These are phyloP conservation scores for Mercurialis annua DNA, from an alignment of 345 rosid species.

Conservation along the genomic window DNA sequence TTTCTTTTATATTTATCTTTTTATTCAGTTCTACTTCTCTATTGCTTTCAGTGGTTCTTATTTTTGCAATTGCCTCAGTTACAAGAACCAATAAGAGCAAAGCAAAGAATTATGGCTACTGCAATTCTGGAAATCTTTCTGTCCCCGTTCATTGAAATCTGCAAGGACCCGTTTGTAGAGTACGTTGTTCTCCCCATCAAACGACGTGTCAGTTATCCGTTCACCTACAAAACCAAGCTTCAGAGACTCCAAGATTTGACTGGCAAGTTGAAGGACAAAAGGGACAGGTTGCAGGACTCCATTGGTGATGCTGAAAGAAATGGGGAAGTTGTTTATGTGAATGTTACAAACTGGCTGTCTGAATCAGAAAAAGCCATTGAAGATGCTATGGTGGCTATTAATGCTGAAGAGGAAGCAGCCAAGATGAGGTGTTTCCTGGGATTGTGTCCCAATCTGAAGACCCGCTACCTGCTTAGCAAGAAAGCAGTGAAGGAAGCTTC, in stretches of 20 bases:
- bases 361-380: background rate
- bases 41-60: too few relatives aligned
- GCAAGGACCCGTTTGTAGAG: too few relatives aligned
- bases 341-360: conserved; percentile 9
- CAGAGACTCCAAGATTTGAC: background rate
- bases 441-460: conserved; percentile 7
- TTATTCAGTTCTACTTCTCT: too few relatives aligned
- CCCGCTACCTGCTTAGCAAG: conserved; percentile 4
- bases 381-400: background rate
- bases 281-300: background rate
- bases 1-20: too few relatives aligned
- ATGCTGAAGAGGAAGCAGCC: background rate
- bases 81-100: too few relatives aligned
- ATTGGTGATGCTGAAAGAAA: background rate
- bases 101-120: too few relatives aligned
- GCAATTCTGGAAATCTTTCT: too few relatives aligned
- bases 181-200: background rate
- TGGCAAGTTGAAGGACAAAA: background rate
- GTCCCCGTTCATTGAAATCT: too few relatives aligned
- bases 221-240: background rate
- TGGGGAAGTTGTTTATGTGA: background rate
- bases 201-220: background rate
- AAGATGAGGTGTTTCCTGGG: background rate
- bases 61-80: too few relatives aligned
- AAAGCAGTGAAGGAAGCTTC: background rate